These are phyloP conservation scores for Claviceps humidiphila DNA, from an alignment of 2,329 filamentous ascomycete species.

Conservation along the genomic window DNA sequence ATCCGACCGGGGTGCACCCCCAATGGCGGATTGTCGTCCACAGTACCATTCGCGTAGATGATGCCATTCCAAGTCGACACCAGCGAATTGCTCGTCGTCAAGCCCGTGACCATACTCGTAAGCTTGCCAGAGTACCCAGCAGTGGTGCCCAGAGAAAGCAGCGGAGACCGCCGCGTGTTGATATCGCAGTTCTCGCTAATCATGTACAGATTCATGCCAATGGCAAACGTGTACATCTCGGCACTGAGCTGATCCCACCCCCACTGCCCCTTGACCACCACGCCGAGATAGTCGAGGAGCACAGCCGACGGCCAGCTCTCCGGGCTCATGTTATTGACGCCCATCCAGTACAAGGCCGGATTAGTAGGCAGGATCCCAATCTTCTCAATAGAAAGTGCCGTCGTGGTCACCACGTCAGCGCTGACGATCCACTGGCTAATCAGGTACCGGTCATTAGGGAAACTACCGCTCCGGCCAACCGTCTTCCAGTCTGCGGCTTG, in stretches of 20 bases:
- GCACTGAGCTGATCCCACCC: constrained; percentile 17
- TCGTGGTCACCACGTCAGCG: constrained; percentile 14
- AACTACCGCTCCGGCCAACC: constrained; percentile 9
- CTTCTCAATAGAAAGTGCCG: constrained; percentile 14
- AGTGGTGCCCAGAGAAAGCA: constrained; percentile 6
- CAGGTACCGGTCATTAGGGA: constrained; percentile 13
- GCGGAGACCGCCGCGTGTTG: constrained; percentile 10
- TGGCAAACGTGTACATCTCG: constrained; percentile 18
- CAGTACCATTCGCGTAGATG: constrained; percentile 19
- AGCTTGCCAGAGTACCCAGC: neutral
- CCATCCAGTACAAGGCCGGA: constrained; percentile 22
- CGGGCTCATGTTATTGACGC: constrained; percentile 16
- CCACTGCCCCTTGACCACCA: constrained; percentile 13
- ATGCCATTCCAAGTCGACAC: constrained; percentile 15
- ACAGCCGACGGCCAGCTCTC: constrained; percentile 18
- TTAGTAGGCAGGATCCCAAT: constrained; percentile 20
- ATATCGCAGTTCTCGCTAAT: constrained; percentile 20
- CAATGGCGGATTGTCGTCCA: constrained; percentile 12
- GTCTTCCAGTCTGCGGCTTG: constrained; percentile 13
- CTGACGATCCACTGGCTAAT: constrained; percentile 21
- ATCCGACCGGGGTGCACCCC: constrained; percentile 10
- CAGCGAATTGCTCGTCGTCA: neutral
- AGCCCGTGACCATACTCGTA: neutral
- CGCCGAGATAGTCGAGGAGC: constrained; percentile 19
- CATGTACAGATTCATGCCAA: constrained; percentile 18